Evolutionary conservation across 129 eudicot species (phyloP).

Genomic region (carrot (Daucus carota)): DH1_v3.0 NC_030383.2:5276501-5277000

Average conservation of each 20-base stretch:
- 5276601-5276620: background rate
- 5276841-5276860: background rate
- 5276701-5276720: background rate
- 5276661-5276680: background rate
- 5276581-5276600: background rate
- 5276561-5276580: background rate
- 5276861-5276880: background rate
- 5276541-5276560: slow-evolving; percentile 1
- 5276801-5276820: background rate
- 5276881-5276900: background rate
- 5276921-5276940: background rate
- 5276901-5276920: background rate
- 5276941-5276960: background rate
- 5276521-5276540: background rate
- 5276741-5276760: background rate
- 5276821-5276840: background rate
- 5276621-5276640: background rate
- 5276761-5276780: background rate
- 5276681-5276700: no score
- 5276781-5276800: background rate
- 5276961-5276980: background rate
- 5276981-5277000: background rate
- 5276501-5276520: slow-evolving; percentile 17
- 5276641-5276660: background rate
- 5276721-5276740: background rate